These are phyloP conservation scores for Penicillium sp. DNA, from an alignment of 2,329 filamentous ascomycete genomes.

Conservation along the genomic window DNA sequence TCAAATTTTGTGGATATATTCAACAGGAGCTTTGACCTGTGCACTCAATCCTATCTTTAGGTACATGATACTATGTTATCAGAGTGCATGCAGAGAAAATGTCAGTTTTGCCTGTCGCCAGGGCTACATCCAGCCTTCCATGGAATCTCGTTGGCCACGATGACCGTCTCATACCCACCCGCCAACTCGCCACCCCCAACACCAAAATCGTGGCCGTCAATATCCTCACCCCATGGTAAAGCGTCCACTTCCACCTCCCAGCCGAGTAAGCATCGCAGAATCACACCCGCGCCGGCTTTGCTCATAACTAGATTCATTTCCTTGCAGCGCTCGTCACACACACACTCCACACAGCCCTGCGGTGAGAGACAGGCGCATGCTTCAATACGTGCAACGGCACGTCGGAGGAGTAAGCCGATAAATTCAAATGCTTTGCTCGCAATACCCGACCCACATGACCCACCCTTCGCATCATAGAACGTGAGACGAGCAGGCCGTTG, in stretches of 20 bases:
- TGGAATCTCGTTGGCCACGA: slow-evolving; percentile 68
- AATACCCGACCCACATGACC: slow-evolving; percentile 78
- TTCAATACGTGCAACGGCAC: slow-evolving; percentile 75
- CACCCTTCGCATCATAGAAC: slow-evolving; percentile 94
- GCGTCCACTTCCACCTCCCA: slow-evolving; percentile 77
- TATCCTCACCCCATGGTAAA: slow-evolving; percentile 82
- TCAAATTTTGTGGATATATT: background rate
- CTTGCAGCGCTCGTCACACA: slow-evolving; percentile 80
- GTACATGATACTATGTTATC: background rate
- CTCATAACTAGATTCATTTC: slow-evolving; percentile 90
- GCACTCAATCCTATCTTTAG: background rate
- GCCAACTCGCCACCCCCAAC: slow-evolving; percentile 61
- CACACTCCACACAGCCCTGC: slow-evolving; percentile 86
- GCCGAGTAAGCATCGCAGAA: slow-evolving; percentile 74
- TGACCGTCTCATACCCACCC: slow-evolving; percentile 77
- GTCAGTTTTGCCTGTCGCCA: background rate
- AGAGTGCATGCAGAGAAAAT: background rate
- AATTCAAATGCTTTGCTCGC: slow-evolving; percentile 94
- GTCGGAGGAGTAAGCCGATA: slow-evolving; percentile 72
- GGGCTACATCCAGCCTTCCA: slow-evolving; percentile 24
- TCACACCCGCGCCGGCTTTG: slow-evolving; percentile 81
- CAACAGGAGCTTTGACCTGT: background rate
- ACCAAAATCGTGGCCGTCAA: slow-evolving; percentile 66
- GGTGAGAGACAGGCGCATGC: slow-evolving; percentile 66
- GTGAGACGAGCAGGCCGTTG: slow-evolving; percentile 87